Evolutionary conservation across 1,284 basidiomycete genomes (phyloP), one percentile per base, ranked within the genome.

Genomic region (Taiwanofungus camphoratus): DNA sequence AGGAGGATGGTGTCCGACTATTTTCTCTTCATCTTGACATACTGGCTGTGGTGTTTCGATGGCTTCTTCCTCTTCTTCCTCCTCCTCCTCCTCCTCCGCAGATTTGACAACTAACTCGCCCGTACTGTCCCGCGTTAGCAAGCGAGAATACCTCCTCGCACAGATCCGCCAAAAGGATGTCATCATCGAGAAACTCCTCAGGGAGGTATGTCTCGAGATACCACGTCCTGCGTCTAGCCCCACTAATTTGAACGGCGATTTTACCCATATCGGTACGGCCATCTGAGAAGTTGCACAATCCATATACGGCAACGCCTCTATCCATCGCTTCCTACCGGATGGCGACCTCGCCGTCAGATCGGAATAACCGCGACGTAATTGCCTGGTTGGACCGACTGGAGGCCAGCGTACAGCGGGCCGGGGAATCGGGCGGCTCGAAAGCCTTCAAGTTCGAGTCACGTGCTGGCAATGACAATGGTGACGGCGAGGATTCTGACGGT

Each of bases 161-260:
- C 84, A 89, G 59, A 82, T 90, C 50, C 74, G 80, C 45, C 83
- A 88, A 65, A 90, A 90, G 66, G 87, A 90, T 64, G 70, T 77
- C 18, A 82, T 88, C 53, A 90, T 90, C 52, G 84, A 88, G 52
- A 82, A 79, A 12, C 73, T 90, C 21, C 71, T 90, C 54, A 87
- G 87, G 59, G 84, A 88, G 69, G 85, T 81, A 24, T 19, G 71
- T 36, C 12, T n/a, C 3, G 15, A 33, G 8, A 13, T 13, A 8
- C 31, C 18, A 8, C 36, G 16, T n/a, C 16, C 32, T 16, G 24
- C 20, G 36, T 58, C 35, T 36, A 27, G 30, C 38, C 21, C 39
- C n/a, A n/a, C n/a, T n/a, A n/a, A n/a, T n/a, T n/a, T n/a, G 36
- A 36, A 26, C 32, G 7, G 20, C 4, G 20, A 31, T 30, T 34